Evolutionary conservation across 495 filamentous ascomycete species (phyloP).

Genomic region (Penicillium mononematosum): DNA sequence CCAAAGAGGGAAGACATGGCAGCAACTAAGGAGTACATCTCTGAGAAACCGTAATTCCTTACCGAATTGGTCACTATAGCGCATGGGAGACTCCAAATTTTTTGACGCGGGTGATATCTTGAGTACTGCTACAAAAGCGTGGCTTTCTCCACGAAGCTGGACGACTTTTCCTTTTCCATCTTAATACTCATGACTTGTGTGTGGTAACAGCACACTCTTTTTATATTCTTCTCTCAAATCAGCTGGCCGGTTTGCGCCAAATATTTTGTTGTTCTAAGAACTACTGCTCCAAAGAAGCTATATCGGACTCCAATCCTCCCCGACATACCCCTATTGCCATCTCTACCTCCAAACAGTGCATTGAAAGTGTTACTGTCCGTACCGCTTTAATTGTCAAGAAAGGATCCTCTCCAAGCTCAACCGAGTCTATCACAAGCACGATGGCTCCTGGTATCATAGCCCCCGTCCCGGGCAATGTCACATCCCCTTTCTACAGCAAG

Average conservation of each 20-base stretch:
- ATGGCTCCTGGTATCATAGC: constrained; percentile 29
- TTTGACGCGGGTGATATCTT: not conserved
- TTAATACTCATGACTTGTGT: not conserved
- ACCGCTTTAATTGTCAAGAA: not conserved
- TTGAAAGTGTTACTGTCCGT: constrained; percentile 14
- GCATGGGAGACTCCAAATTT: not conserved
- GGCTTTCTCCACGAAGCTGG: not conserved
- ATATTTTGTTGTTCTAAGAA: constrained; percentile 26
- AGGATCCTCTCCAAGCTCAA: not conserved
- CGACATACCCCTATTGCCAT: constrained; percentile 2
- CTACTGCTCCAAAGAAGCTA: constrained; percentile 24
- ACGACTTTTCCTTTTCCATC: constrained; percentile 5
- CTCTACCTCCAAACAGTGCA: not conserved
- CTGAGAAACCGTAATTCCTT: constrained; percentile 8
- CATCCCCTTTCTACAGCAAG: constrained; percentile 21
- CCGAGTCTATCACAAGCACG: constrained; percentile 5
- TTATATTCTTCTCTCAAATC: constrained; percentile 4
- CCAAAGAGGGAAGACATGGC: not conserved
- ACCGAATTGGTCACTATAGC: not conserved
- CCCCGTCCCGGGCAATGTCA: constrained; percentile 24
- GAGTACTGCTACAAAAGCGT: constrained; percentile 17
- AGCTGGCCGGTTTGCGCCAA: constrained; percentile 23
- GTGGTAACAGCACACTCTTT: constrained; percentile 3
- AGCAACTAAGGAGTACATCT: not conserved
- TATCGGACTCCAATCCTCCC: constrained; percentile 13